These are phyloP conservation scores for Crithidia expoeki DNA, from an alignment of 208 protist genomes.

Conservation along the genomic window DNA sequence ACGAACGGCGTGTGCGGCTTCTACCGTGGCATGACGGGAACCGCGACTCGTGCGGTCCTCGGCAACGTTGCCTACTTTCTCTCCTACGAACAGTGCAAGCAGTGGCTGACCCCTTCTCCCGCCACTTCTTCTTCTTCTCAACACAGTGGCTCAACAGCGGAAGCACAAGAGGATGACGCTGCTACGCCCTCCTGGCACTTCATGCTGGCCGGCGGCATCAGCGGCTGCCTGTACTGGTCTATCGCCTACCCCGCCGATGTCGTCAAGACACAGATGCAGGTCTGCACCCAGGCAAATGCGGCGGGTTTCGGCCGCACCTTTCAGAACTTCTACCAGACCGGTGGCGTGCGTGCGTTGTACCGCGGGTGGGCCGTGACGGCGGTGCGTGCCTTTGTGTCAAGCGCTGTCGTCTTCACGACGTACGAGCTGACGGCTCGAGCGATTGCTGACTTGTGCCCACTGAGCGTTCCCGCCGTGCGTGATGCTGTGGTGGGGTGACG, in stretches of 20 bases:
- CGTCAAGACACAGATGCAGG: slow-evolving; percentile 83
- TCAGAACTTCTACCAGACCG: slow-evolving; percentile 39
- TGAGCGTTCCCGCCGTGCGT: not conserved
- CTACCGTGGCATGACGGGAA: slow-evolving; percentile 67
- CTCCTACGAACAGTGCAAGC: slow-evolving; percentile 63
- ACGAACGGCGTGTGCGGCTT: slow-evolving; percentile 46
- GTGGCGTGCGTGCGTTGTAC: slow-evolving; percentile 63
- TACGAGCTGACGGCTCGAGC: slow-evolving; percentile 37
- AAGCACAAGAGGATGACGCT: not conserved
- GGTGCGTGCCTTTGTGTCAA: slow-evolving; percentile 63
- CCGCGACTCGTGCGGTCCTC: slow-evolving; percentile 64
- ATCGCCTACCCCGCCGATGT: slow-evolving; percentile 86
- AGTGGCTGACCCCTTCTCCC: slow-evolving; percentile 31
- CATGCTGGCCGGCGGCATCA: slow-evolving; percentile 74
- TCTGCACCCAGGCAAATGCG: slow-evolving; percentile 35
- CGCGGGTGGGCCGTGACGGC: slow-evolving; percentile 66
- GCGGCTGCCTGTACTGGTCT: slow-evolving; percentile 79
- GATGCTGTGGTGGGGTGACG: not conserved
- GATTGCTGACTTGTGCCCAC: not conserved
- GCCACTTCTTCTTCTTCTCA: not conserved
- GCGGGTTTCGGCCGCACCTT: slow-evolving; percentile 39
- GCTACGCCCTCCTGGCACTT: slow-evolving; percentile 42
- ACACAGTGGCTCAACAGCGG: not conserved
- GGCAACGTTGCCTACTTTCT: slow-evolving; percentile 83
- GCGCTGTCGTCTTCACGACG: slow-evolving; percentile 53